Base-by-base conservation (phyloP, 805 yeast species). In the Starmerella riodocensis region DNA sequence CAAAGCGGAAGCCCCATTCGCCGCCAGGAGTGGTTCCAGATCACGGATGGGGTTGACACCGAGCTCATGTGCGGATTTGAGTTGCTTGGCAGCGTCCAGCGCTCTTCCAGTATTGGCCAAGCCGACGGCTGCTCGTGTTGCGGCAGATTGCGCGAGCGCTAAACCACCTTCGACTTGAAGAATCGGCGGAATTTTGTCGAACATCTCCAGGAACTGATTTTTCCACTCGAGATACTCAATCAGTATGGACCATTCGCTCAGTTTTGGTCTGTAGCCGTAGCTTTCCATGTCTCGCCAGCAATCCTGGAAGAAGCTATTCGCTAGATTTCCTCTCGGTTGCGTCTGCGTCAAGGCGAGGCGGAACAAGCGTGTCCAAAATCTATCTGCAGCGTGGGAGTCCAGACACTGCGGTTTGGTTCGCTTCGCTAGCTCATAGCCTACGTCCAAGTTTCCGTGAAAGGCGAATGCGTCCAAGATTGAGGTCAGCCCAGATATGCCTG, bases 381-480 rank as follows among this genome's bases (percentile, higher is more conserved):
- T 26, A 20, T 26, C 34, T 11, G 53, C 51, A 6, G 41, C 47
- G 6, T 29, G 18, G 6, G 40, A 25, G 16, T 32, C 41, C 7
- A 54, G 47, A 7, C 42, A 32, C n/a, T 23, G 30, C 9, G 17
- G 19, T 12, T 29, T 36, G 34, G 53, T 27, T 34, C 28, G 22
- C 33, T 42, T 39, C 18, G 48, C 43, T 14, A 45, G 35, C 18
- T 37, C 43, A 19, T 49, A 39, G 13, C 59, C 63, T 8, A 47
- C 52, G 3, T 31, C 39, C 16, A 53, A 37, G 25, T 38, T 37
- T 30, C 39, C 40, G 39, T 54, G 53, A 47, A 41, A 39, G 6
- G 52, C 56, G 40, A 46, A 56, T 9, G 53, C 50, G 21, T 53
- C 47, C 7, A 55, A 36, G 20, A 58, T 43, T 18, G 55, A 42